Percentiles rank a stretch among this genome's conserved stretches.
phyloP scores from a whole-genome alignment of 352 stramenopile species.

The Phytophthora palmivora region DNA sequence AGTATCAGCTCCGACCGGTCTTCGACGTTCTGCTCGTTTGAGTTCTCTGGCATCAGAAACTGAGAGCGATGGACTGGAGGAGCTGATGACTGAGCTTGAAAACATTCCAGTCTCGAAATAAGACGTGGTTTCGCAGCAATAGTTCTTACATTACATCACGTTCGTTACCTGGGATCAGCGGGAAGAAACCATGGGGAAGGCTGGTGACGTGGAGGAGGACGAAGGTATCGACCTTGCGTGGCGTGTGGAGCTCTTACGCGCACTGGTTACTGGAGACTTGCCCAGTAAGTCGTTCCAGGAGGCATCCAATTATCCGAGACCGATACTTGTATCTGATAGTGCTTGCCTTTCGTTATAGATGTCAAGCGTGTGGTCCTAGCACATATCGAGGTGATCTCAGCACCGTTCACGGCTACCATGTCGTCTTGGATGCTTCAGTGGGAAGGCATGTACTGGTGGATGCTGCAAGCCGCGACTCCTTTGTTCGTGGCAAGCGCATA shows the following conservation, averaged over 20 bases:
- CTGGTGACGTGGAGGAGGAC: slow-evolving; percentile 27
- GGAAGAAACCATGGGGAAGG: slow-evolving; percentile 12
- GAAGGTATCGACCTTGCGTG: slow-evolving; percentile 24
- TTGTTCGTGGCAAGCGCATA: slow-evolving; percentile 74
- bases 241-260: slow-evolving; percentile 44
- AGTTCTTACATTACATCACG: slow-evolving; percentile 17
- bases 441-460: slow-evolving; percentile 81
- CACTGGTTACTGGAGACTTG: slow-evolving; percentile 39
- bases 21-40: slow-evolving; percentile 32
- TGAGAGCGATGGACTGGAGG: slow-evolving; percentile 58
- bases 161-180: slow-evolving; percentile 4
- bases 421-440: slow-evolving; percentile 66
- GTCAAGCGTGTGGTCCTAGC: slow-evolving; percentile 40
- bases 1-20: background rate
- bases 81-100: slow-evolving; percentile 59
- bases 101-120: slow-evolving; percentile 1
- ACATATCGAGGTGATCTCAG: slow-evolving; percentile 61
- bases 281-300: slow-evolving; percentile 15
- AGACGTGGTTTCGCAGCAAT: slow-evolving; percentile 10
- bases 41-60: slow-evolving; percentile 46
- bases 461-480: slow-evolving; percentile 66
- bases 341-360: slow-evolving; percentile 26
- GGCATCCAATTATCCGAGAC: slow-evolving; percentile 1
- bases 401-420: slow-evolving; percentile 63
- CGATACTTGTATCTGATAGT: background rate